A percentile compares a stretch with the other conserved stretches of the same genome.
Conservation (phyloP, 208 protist species). For the Spongospora subterranea region DNA sequence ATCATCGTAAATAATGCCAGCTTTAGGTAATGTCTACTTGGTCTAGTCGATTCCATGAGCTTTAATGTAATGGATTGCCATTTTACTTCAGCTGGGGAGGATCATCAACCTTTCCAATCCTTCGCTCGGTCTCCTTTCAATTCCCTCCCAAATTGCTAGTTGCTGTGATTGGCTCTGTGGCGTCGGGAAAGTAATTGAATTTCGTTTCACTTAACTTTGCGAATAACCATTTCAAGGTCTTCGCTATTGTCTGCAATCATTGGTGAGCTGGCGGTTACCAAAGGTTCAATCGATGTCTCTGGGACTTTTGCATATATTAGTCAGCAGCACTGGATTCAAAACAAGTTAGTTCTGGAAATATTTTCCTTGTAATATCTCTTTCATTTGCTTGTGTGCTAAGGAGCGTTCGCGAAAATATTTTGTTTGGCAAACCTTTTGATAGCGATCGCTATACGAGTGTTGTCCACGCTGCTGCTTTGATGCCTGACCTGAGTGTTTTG, state of each 20-base stretch:
- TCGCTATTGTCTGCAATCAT: constrained; percentile 75
- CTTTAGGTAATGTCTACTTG: background rate
- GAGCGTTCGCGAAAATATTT: constrained; percentile 19
- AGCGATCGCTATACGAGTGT: background rate
- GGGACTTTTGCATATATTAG: constrained; percentile 1
- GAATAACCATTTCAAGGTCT: too few relatives aligned
- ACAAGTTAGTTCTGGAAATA: background rate
- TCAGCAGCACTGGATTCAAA: constrained; percentile 32
- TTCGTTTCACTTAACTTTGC: too few relatives aligned
- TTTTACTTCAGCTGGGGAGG: background rate
- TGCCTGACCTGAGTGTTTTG: constrained; percentile 65
- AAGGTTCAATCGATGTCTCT: background rate
- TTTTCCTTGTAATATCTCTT: background rate
- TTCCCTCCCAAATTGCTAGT: constrained; percentile 56
- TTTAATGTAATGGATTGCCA: background rate
- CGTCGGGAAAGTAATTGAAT: constrained; percentile 81
- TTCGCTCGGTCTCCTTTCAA: background rate
- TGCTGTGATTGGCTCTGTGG: constrained; percentile 74
- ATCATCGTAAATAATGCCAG: background rate
- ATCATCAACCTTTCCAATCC: background rate
- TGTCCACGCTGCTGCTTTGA: background rate
- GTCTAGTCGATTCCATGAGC: background rate
- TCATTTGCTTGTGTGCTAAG: background rate
- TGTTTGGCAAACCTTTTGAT: constrained; percentile 10
- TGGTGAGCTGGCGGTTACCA: constrained; percentile 73